Conservation (phyloP, 2,329 filamentous ascomycete species). For the Cytospora chrysosperma region DNA sequence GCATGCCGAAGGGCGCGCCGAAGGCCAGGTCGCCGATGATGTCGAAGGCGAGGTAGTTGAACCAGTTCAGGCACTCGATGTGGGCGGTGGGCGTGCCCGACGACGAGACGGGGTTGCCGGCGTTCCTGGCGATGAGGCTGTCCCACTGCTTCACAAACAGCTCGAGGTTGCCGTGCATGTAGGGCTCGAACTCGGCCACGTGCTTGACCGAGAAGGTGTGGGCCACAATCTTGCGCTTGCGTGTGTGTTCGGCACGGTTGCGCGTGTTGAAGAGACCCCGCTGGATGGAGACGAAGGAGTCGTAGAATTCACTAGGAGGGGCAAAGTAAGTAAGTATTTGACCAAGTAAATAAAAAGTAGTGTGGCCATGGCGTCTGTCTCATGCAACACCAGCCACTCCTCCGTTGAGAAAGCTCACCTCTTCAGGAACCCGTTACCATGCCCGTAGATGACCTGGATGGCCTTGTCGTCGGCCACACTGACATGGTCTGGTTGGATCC, state of each 20-base stretch:
- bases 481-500: conserved; percentile 82
- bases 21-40: conserved; percentile 62
- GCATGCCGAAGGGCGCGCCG: conserved; percentile 80
- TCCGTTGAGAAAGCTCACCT: conserved; percentile 50
- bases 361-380: too few relatives aligned
- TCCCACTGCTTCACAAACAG: conserved; percentile 74
- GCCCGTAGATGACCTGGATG: conserved; percentile 75
- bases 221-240: conserved; percentile 85
- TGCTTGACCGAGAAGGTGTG: conserved; percentile 85
- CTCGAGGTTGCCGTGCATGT: conserved; percentile 78
- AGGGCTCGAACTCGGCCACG: conserved; percentile 82
- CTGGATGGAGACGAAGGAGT: conserved; percentile 84
- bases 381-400: too few relatives aligned
- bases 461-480: conserved; percentile 79
- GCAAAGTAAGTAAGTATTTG: neutral
- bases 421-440: conserved; percentile 74
- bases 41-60: conserved; percentile 63
- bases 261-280: conserved; percentile 89
- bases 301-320: conserved; percentile 71
- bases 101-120: conserved; percentile 37
- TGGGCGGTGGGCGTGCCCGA: conserved; percentile 50
- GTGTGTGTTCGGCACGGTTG: conserved; percentile 75
- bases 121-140: conserved; percentile 47
- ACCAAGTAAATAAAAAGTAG: too few relatives aligned
- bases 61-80: conserved; percentile 77